Evolutionary conservation across 352 stramenopile species (phyloP), one percentile per base, ranked within the genome.

Genomic region (Pythium sukuiense): DNA sequence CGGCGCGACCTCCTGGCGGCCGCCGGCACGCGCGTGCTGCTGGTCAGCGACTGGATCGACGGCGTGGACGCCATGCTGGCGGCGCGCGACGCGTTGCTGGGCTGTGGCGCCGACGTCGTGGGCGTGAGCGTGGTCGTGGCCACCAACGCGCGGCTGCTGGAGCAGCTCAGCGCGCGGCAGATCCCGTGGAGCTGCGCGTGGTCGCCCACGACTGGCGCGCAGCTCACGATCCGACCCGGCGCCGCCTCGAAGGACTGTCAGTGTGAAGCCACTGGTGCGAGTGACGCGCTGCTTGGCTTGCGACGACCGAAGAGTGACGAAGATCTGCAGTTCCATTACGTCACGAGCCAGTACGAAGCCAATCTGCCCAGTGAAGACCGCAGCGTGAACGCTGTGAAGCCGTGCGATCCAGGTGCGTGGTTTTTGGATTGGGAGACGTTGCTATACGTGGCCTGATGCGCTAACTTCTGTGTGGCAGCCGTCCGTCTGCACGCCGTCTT

Each of bases 281-380:
- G 30, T 29, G 32, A 18, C n/a, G 27, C 6, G 8, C 11, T 18
- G 33, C 37, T n/a, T 3, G 24, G n/a, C 20, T 35, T 35, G 20
- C 32, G 55, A 32, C 16, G 55, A 32, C 11, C 18, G 5, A 48
- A 13, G 13, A 33, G 18, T 3, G 20, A 35, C 26, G 20, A 49
- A 7, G 37, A 37, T 7, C 6, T 64, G 32, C 2, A 62, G 18
- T 29, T 71, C 33, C 58, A 66, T 13, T 70, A 88, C 46, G 68
- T 70, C 14, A 89, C 80, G 2, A 76, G 79, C 7, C 80, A 91
- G 18, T 89, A 91, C 61, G 75, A 89, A 76, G 82, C 79, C 0
- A 91, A 91, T 50, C 67, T 72, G 14, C 82, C 82, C n/a, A 80
- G 80, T 5, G 83, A 91, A 74, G 83, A 91, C 56, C 73, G 83